phyloP scores from a whole-genome alignment of 495 filamentous ascomycete genomes.

The Neurospora sp. region DNA sequence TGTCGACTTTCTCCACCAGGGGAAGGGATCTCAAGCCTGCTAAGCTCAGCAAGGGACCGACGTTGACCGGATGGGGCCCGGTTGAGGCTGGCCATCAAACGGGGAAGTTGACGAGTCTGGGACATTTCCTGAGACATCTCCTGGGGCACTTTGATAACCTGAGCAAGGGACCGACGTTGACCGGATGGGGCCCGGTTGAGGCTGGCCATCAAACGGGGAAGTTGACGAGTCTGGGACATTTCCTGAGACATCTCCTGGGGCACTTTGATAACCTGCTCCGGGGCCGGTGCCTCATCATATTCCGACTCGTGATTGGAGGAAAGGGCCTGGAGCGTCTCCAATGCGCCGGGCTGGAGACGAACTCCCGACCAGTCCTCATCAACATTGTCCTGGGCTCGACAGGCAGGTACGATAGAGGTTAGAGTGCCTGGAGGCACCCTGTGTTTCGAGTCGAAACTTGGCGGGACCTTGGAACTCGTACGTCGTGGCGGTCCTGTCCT shows the following conservation, averaged over 20 bases:
- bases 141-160: no score
- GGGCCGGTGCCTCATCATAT: constrained; percentile 29
- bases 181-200: no score
- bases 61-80: constrained; percentile 23
- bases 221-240: no score
- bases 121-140: constrained; percentile 26
- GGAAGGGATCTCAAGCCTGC: constrained; percentile 72
- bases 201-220: no score
- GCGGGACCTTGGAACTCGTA: no score
- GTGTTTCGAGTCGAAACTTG: no score
- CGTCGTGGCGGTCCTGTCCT: no score
- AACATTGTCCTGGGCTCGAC: constrained; percentile 42
- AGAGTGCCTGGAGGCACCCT: no score
- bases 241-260: no score
- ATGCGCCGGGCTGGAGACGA: constrained; percentile 66
- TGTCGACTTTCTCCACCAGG: no score
- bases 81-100: constrained; percentile 25
- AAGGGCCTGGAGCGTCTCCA: constrained; percentile 70
- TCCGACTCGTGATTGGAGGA: constrained; percentile 42
- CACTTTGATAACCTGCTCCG: constrained; percentile 43
- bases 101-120: constrained; percentile 27
- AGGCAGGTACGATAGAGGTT: no score
- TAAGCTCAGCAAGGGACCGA: constrained; percentile 47
- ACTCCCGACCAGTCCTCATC: constrained; percentile 49
- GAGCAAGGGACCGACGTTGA: no score